Evolutionary conservation across 2,329 filamentous ascomycete species (phyloP).

Genomic region (Exophiala alcalophila): DNA sequence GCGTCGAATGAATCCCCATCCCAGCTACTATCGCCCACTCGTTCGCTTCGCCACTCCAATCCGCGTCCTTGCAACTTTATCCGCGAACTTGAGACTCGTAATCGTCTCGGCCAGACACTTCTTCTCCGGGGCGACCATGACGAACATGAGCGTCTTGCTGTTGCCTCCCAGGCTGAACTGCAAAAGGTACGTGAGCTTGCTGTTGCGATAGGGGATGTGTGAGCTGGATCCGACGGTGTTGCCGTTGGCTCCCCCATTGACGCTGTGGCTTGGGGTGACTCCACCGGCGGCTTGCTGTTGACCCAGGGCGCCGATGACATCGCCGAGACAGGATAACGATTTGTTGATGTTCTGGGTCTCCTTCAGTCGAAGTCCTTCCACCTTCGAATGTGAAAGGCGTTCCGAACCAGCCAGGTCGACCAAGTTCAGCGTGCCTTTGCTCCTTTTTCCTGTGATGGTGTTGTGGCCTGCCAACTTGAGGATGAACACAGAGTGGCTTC

Average conservation of each 20-base stretch:
- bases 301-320: conserved; percentile 92
- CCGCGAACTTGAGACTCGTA: conserved; percentile 92
- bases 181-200: conserved; percentile 91
- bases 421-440: conserved; percentile 90
- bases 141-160: conserved; percentile 97
- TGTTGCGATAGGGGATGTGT: conserved; percentile 93
- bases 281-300: conserved; percentile 50
- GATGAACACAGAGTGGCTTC: conserved; percentile 95
- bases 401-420: conserved; percentile 95
- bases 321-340: conserved; percentile 83
- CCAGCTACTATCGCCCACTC: too few species aligned
- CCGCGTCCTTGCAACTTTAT: conserved; percentile 61
- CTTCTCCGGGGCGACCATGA: conserved; percentile 93
- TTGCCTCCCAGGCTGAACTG: conserved; percentile 95
- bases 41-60: conserved; percentile 30
- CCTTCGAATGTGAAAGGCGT: conserved; percentile 79
- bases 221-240: conserved; percentile 33
- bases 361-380: conserved; percentile 79
- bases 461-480: conserved; percentile 68
- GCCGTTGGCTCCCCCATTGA: conserved; percentile 9
- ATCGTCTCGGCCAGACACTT: conserved; percentile 88
- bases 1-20: too few species aligned
- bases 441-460: conserved; percentile 72
- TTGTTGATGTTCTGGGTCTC: conserved; percentile 99
- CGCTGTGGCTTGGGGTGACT: conserved; percentile 14